Base-by-base conservation (phyloP, 2,329 filamentous ascomycete genomes). In the Pseudogymnoascus sp. region DNA sequence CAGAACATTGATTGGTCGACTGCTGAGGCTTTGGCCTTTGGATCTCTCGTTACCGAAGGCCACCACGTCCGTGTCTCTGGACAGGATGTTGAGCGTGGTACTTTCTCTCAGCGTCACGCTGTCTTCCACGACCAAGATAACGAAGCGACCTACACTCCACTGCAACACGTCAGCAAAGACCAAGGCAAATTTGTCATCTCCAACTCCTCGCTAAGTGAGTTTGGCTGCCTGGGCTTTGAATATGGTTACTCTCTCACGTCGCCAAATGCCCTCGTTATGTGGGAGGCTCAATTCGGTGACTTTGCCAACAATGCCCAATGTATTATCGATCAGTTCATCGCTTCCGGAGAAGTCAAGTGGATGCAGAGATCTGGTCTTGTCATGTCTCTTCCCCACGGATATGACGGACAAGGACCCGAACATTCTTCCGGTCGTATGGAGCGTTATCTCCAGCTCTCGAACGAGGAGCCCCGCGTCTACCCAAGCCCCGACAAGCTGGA, bases 261-360 rank as follows among this genome's bases (percentile, higher is more conserved):
- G 30, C 94, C 94, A 63, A 96, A 97, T 74, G 93, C 94, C 38
- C 85, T 99, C 25, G 93, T 99, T 70, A 96, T 99, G 87, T 99
- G 94, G 94, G 94, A 99, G 80, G 94, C 94, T 38, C 94, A 99
- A 78, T 99, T 99, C 72, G 94, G 94, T 82, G 94, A 99, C 78
- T 99, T 99, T 72, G 94, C 94, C 82, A 99, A 99, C 84, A 99
- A 97, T 73, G 93, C 94, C 45, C 94, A 99, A 79, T 96, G 92
- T 76, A 95, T 99, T 77, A 95, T 99, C 73, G 94, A 99, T 76
- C 94, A 99, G 78, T 99, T 99, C 79, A 88, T 99, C 70, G 93
- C 94, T 60, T 97, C 94, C 66, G 94, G 94, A 74, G 94, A 99
- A 79, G 88, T 90, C 67, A 99, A 99, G 81, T 99, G 94, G 94